Evolutionary conservation across 2,329 filamentous ascomycete genomes (phyloP).

Genomic region (Stenocarpella maydis): DNA sequence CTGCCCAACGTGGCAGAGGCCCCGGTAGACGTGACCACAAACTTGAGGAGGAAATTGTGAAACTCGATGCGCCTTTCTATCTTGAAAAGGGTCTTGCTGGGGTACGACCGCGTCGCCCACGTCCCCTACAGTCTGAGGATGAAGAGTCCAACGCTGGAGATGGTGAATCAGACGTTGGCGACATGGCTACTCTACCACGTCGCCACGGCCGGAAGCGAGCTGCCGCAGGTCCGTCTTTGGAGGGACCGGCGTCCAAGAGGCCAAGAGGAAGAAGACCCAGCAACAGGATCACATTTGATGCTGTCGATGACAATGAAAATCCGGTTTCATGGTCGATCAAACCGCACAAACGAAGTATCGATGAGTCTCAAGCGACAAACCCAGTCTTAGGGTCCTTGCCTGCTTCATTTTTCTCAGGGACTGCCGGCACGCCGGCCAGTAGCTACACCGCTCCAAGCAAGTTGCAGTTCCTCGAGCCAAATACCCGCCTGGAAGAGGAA

Average conservation of each 20-base stretch:
- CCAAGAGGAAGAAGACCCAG: slow-evolving; percentile 22
- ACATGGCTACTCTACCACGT: not conserved
- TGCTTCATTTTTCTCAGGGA: slow-evolving; percentile 38
- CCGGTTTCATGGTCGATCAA: not conserved
- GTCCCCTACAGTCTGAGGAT: slow-evolving; percentile 26
- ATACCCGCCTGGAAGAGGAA: slow-evolving; percentile 49
- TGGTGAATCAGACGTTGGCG: slow-evolving; percentile 13
- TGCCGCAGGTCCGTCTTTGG: not conserved
- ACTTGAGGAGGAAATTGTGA: slow-evolving; percentile 54
- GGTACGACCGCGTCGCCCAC: slow-evolving; percentile 32
- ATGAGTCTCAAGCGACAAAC: slow-evolving; percentile 21
- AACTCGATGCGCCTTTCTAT: slow-evolving; percentile 61
- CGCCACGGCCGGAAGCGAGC: slow-evolving; percentile 24
- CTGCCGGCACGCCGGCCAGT: not conserved
- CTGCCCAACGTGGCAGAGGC: slow-evolving; percentile 37
- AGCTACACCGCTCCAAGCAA: slow-evolving; percentile 31
- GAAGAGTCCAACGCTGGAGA: slow-evolving; percentile 29
- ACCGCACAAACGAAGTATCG: slow-evolving; percentile 30
- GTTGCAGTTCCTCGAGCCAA: slow-evolving; percentile 53
- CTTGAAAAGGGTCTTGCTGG: slow-evolving; percentile 39
- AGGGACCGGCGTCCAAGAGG: slow-evolving; percentile 2
- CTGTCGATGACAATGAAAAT: slow-evolving; percentile 10
- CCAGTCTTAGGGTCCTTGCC: slow-evolving; percentile 40
- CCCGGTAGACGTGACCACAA: slow-evolving; percentile 45
- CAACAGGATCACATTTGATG: not conserved